These are phyloP conservation scores for Pyrus pyrifolia DNA, from an alignment of 306 rosid genomes.

Conservation along the genomic window DNA sequence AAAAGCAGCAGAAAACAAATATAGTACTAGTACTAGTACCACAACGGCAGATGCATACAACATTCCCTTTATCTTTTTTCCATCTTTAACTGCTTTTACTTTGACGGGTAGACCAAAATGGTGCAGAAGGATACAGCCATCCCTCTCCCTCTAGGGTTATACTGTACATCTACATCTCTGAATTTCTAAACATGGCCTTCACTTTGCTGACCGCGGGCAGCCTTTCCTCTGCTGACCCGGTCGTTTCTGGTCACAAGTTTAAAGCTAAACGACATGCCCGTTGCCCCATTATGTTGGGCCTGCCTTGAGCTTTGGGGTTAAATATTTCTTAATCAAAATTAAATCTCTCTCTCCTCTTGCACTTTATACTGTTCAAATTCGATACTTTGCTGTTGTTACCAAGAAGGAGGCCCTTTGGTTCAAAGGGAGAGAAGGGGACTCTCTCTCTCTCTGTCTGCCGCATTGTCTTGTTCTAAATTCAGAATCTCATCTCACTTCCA, in stretches of 20 bases:
- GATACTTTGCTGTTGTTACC: constrained; percentile 70
- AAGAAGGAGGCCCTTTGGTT: constrained; percentile 79
- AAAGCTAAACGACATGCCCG: constrained; percentile 76
- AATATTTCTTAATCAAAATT: not conserved
- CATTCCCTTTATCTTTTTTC: constrained; percentile 49
- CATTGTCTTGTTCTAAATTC: constrained; percentile 83
- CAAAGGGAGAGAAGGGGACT: constrained; percentile 47
- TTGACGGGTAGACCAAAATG: constrained; percentile 56
- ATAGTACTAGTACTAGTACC: not conserved
- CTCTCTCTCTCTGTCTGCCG: constrained; percentile 39
- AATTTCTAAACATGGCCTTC: constrained; percentile 25
- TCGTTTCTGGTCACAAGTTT: constrained; percentile 28
- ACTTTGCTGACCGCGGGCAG: constrained; percentile 90
- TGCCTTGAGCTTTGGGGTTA: constrained; percentile 47
- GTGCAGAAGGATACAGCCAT: constrained; percentile 23
- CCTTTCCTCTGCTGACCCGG: constrained; percentile 60
- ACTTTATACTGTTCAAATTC: constrained; percentile 86
- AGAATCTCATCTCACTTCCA: constrained; percentile 87
- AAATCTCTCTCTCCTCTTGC: constrained; percentile 3
- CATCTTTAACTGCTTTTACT: constrained; percentile 64
- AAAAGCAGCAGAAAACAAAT: constrained; percentile 5
- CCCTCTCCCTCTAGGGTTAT: not conserved
- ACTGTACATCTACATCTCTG: not conserved
- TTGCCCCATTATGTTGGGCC: constrained; percentile 46
- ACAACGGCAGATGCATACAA: constrained; percentile 23